Evolutionary conservation across 192 early-diverging fungal species (phyloP).

Genomic region (Hyaloraphidium curvatum): DNA sequence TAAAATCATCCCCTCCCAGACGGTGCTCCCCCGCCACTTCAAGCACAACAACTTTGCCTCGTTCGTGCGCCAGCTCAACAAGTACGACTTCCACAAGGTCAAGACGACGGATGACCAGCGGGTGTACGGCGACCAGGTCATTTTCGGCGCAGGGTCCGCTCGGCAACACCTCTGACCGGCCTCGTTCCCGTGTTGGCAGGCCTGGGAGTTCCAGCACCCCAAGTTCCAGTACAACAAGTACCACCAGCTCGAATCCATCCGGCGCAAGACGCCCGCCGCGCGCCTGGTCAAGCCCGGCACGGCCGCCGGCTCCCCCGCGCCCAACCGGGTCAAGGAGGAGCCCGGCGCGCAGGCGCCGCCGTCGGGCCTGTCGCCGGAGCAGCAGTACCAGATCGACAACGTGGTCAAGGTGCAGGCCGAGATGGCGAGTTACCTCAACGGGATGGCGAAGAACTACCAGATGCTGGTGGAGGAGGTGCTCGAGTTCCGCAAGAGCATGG

Average conservation of each 20-base stretch:
- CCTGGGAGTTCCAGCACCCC: constrained; percentile 51
- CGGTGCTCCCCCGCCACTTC: constrained; percentile 64
- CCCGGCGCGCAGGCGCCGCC: background rate
- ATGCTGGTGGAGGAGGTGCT: constrained; percentile 14
- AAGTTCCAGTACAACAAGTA: constrained; percentile 22
- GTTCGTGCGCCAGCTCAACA: constrained; percentile 60
- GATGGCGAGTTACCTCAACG: constrained; percentile 10
- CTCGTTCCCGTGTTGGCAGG: background rate
- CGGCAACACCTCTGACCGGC: background rate
- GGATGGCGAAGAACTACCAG: constrained; percentile 10
- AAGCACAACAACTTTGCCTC: constrained; percentile 59
- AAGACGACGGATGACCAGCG: constrained; percentile 23
- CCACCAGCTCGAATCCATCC: background rate
- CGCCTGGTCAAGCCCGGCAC: background rate
- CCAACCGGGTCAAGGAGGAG: background rate
- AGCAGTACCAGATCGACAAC: constrained; percentile 12
- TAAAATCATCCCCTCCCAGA: no score
- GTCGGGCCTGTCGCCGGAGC: constrained; percentile 1
- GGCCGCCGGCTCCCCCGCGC: background rate
- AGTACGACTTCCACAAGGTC: constrained; percentile 61
- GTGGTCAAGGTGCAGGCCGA: constrained; percentile 11
- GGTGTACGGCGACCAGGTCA: constrained; percentile 29
- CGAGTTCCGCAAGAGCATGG: constrained; percentile 10
- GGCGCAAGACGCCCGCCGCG: background rate
- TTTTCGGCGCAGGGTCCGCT: background rate